phyloP scores from a whole-genome alignment of 371 early-diverging fungal genomes.

The Vairimorpha apis region DNA sequence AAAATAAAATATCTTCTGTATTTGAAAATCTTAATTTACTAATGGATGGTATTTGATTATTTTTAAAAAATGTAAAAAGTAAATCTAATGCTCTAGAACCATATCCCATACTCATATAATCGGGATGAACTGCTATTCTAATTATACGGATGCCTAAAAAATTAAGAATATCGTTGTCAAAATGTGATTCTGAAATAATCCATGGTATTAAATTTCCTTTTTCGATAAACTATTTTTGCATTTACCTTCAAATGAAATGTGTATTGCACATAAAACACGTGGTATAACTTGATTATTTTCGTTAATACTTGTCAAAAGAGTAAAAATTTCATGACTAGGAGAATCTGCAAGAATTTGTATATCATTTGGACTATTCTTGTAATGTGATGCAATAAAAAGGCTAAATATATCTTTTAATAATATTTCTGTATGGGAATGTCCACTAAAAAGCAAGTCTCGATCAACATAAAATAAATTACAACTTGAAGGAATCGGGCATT shows the following conservation, averaged over 20 bases:
- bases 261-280: constrained; percentile 81
- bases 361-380: constrained; percentile 98
- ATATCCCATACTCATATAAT: constrained; percentile 90
- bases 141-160: constrained; percentile 91
- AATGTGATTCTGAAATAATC: constrained; percentile 84
- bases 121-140: constrained; percentile 96
- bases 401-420: constrained; percentile 91
- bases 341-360: constrained; percentile 91
- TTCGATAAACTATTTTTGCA: constrained; percentile 70
- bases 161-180: constrained; percentile 84
- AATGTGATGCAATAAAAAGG: constrained; percentile 90
- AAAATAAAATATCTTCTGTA: constrained; percentile 67
- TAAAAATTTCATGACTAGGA: constrained; percentile 91
- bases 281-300: constrained; percentile 68
- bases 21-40: background rate
- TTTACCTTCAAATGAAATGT: constrained; percentile 80
- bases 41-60: constrained; percentile 65
- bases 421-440: constrained; percentile 83
- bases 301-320: constrained; percentile 77
- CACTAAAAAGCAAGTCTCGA: constrained; percentile 85
- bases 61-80: constrained; percentile 72
- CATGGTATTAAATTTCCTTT: constrained; percentile 94
- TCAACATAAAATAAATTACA: constrained; percentile 88
- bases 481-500: constrained; percentile 81
- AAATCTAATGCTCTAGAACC: constrained; percentile 77